Evolutionary conservation across 257 asterid species (phyloP), one percentile per base, ranked within the genome.

Genomic region (Scutellaria barbata): DNA sequence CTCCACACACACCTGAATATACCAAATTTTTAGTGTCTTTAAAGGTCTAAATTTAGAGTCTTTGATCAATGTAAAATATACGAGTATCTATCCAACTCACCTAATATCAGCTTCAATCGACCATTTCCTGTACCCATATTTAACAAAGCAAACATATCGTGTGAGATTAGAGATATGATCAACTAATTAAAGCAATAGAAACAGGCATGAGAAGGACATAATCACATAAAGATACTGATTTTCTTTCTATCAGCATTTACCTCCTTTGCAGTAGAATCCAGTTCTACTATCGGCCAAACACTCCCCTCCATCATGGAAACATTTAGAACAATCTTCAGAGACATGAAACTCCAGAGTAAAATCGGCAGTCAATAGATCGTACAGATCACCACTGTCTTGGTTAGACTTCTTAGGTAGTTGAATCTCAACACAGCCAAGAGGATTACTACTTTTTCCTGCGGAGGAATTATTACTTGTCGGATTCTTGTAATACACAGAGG

Each of bases 1-100:
- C 80, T 55, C 85, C 90, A 78, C 76, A 37, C 64, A 79, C 5
- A 74, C 68, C 90, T 84, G 71, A 8, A 69, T 30, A 69, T 30
- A 66, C 60, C 63, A 65, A 43, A 14, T 64, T 75, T 75, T 53
- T 55, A 22, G 54, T 46, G 25, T 70, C 8, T 10, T 67, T 60
- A 22, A 68, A 58, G 69, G 69, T 60, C 53, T 42, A 7, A 66
- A 59, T 66, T 12, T n/a, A n/a, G n/a, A n/a, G n/a, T n/a, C n/a
- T n/a, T n/a, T 30, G 4, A 22, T 35, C 1, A 14, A 46, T 12
- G 4, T 64, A 2, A 22, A 22, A 22, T 22, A 1, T 22, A 22
- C 7, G 0, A 39, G 50, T 35, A 50, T 7, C 57, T 22, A 30
- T 58, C 5, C 48, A 39, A 45, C 64, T 77, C 68, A 81, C 85